Base-by-base conservation (phyloP, 257 asterid genomes). In the Nicotiana tomentosiformis region DNA sequence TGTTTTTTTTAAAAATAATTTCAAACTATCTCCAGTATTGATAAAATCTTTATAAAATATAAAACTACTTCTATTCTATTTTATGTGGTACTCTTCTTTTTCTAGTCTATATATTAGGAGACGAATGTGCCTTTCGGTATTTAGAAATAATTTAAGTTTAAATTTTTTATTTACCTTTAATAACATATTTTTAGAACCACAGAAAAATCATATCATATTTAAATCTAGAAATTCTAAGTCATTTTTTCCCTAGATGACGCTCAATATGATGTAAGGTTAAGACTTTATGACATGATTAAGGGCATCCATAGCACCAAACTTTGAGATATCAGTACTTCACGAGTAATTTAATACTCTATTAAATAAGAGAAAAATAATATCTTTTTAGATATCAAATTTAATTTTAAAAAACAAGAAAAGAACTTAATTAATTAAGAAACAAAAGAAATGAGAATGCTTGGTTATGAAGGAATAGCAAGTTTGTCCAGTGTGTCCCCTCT, bases 401-500 rank as follows among this genome's bases (percentile, higher is more conserved):
- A 12, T 29, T 18, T 9, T 10, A 14, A 12, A 69, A 5, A 39
- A 46, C 23, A 5, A 26, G 39, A 49, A 74, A 46, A 72, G 26
- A 46, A 70, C n/a, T 70, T 12, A 39, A n/a, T 70, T 12, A 39
- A 39, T 39, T n/a, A 46, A 72, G 60, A n/a, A 70, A n/a, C 32
- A 20, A 70, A 51, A 51, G 43, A 66, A 26, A 35, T 66, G 77
- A 49, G 55, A 68, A 51, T 32, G 9, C 78, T 70, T 70, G 58
- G 32, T 46, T 80, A 23, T 23, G 77, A 80, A 80, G 83, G 55
- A 80, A 65, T 14, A 23, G 5, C 30, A 62, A 78, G n/a, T 79
- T 60, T 62, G 83, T 62, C 60, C 17, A 66, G 2, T 39, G 39
- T 65, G 15, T 20, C 15, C 39, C 81, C 74, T 1, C 37, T 58